phyloP scores from a whole-genome alignment of 805 yeast genomes.

The Saturnispora halmiae region DNA sequence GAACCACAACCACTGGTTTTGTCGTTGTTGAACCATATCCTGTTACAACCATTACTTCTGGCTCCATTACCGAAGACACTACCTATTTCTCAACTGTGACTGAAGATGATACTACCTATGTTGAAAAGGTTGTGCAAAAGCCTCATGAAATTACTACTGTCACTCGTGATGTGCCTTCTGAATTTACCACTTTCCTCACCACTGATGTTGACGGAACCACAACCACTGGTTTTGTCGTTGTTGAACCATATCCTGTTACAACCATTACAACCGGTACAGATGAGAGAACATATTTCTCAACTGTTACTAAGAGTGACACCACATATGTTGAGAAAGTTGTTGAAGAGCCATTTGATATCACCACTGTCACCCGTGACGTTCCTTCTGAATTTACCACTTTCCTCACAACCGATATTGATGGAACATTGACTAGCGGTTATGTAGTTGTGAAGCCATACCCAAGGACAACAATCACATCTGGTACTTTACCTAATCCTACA shows the following conservation, averaged over 20 bases:
- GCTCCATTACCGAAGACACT: neutral
- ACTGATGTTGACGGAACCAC: neutral
- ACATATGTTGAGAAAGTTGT: neutral
- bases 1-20: neutral
- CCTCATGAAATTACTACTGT: neutral
- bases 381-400: neutral
- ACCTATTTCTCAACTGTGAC: neutral
- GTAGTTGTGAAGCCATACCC: neutral
- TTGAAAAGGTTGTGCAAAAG: slow-evolving; percentile 32
- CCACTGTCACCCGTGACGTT: neutral
- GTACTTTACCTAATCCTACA: too few relatives aligned
- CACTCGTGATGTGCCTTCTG: neutral
- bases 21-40: neutral
- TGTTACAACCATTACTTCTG: neutral
- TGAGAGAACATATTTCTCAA: neutral
- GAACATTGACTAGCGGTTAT: neutral
- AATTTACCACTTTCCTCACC: neutral
- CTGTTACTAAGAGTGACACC: neutral
- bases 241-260: neutral
- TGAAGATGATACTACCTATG: neutral
- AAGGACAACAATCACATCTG: neutral
- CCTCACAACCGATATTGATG: neutral
- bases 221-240: neutral
- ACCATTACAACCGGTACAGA: neutral
- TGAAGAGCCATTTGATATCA: neutral